These are phyloP conservation scores for Jacaranda copaia DNA, from an alignment of 257 asterid species.

Conservation along the genomic window DNA sequence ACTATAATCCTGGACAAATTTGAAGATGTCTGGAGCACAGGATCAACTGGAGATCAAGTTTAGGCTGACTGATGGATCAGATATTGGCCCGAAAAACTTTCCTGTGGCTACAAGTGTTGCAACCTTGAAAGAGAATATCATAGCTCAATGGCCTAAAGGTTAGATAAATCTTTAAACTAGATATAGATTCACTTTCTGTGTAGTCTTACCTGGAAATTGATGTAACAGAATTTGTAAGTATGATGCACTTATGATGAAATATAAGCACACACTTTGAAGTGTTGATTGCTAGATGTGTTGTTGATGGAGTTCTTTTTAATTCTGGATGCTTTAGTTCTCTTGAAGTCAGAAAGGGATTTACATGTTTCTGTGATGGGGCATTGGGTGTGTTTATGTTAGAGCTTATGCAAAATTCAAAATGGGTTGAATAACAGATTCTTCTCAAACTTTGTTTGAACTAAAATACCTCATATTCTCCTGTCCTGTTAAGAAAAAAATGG, in stretches of 20 bases:
- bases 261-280: not conserved
- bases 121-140: conserved; percentile 82
- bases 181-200: not conserved
- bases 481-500: not conserved
- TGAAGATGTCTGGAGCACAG: conserved; percentile 70
- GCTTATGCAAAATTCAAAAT: not conserved
- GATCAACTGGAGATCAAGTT: conserved; percentile 89
- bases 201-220: not conserved
- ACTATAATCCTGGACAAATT: conserved; percentile 31
- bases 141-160: conserved; percentile 98
- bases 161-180: conserved; percentile 31
- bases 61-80: conserved; percentile 90
- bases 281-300: not conserved
- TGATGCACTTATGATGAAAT: conserved; percentile 4
- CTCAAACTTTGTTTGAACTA: not conserved
- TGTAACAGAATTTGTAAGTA: not conserved
- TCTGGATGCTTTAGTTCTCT: not conserved
- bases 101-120: conserved; percentile 72
- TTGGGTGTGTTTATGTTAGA: not conserved
- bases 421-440: not conserved
- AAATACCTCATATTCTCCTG: not conserved
- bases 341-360: not conserved
- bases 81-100: conserved; percentile 79
- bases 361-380: not conserved
- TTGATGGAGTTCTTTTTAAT: not conserved